Base-by-base conservation (phyloP, 2,329 filamentous ascomycete species). In the Arthrinium phaeospermum region DNA sequence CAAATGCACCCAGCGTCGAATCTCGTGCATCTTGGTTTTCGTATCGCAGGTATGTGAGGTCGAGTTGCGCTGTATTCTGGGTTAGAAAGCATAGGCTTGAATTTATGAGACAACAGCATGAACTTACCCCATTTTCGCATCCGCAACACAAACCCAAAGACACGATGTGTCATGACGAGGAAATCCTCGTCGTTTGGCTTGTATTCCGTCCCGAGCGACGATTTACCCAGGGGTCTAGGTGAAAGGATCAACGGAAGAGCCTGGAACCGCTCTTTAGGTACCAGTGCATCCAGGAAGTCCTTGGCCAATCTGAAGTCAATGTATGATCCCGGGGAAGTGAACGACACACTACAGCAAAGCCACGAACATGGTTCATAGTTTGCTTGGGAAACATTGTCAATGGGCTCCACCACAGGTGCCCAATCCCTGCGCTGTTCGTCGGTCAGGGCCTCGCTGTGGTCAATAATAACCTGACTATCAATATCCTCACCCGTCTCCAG, bases 121-220 rank as follows among this genome's bases (percentile, higher is more conserved):
- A n/a, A 27, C 64, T 4, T 30, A 68, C 67, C 67, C 67, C 67
- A 68, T 45, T 68, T 68, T 14, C 67, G 41, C 3, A 14, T 68
- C 2, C 67, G 8, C n/a, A 68, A 2, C 0, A 68, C 67, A 34
- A 68, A 68, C 1, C 10, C 67, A 16, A 61, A 61, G 0, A 16
- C 53, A 0, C 80, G 75, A n/a, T 79, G 76, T 1, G 77, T 75
- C 77, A 83, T 81, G 44, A 83, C 77, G 0, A 81, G n/a, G 0
- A 77, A 67, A 41, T 81, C 79, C 14, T 78, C 77, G 1, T 80
- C 76, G 0, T 57, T 71, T 1, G 75, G 44, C 1, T n/a, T 24
- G 19, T 68, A 41, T 10, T 44, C 71, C 2, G 45, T 44, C 3
- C 47, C 49, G 7, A 22, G 37, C 3, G 24, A 3, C 8, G 22